These are phyloP conservation scores for Hypsizygus ulmarius DNA, from an alignment of 1,284 basidiomycete species.

Conservation along the genomic window DNA sequence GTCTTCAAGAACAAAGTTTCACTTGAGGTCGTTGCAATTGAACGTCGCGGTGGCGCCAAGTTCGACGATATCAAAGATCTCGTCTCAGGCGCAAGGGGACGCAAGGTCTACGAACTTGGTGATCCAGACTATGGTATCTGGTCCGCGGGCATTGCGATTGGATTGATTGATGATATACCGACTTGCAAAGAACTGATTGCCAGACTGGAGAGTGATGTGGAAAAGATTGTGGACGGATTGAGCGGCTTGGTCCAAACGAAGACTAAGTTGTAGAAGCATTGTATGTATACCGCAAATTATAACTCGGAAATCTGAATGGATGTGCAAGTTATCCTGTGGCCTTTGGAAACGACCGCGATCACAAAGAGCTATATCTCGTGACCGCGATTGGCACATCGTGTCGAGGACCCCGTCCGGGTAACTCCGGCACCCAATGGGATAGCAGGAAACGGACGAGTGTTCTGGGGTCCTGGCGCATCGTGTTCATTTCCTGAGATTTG, in stretches of 20 bases:
- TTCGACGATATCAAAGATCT: slow-evolving; percentile 85
- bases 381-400: slow-evolving; percentile 16
- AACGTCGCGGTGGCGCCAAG: slow-evolving; percentile 79
- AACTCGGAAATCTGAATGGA: neutral
- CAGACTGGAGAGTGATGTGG: slow-evolving; percentile 77
- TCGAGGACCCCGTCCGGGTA: slow-evolving; percentile 12
- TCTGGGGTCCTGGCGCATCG: slow-evolving; percentile 28
- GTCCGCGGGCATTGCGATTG: slow-evolving; percentile 77
- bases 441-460: slow-evolving; percentile 14
- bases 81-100: slow-evolving; percentile 79
- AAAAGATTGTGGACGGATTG: slow-evolving; percentile 64
- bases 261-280: slow-evolving; percentile 46
- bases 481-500: slow-evolving; percentile 21
- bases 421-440: slow-evolving; percentile 16
- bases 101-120: slow-evolving; percentile 80
- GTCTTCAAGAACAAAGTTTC: slow-evolving; percentile 88
- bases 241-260: slow-evolving; percentile 35
- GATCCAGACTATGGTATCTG: slow-evolving; percentile 89
- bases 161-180: slow-evolving; percentile 86
- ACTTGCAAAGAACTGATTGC: slow-evolving; percentile 75
- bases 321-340: neutral
- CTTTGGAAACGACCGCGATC: neutral
- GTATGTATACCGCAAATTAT: neutral
- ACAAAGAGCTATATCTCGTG: slow-evolving; percentile 13
- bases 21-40: slow-evolving; percentile 79